phyloP scores from a whole-genome alignment of 176 grass and related monocot species.

The Raddia guianensis region DNA sequence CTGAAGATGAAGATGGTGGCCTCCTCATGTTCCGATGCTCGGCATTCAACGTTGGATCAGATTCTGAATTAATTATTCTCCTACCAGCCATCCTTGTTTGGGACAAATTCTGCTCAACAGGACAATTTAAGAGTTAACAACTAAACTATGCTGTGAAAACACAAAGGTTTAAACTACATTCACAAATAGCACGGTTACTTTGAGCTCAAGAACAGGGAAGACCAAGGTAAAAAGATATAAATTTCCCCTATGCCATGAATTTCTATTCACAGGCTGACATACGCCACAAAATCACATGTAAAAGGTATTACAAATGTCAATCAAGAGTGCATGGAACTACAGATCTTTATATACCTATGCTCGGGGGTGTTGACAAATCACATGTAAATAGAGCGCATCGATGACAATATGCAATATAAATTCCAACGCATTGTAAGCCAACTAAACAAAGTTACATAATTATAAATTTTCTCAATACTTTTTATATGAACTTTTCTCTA shows the following conservation, averaged over 20 bases:
- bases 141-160: background rate
- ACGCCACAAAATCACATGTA: no score
- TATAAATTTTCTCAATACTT: background rate
- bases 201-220: conserved; percentile 4
- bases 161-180: conserved; percentile 12
- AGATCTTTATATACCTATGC: background rate
- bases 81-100: conserved; percentile 80
- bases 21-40: conserved; percentile 73
- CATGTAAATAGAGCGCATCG: background rate
- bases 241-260: background rate
- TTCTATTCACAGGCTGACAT: background rate
- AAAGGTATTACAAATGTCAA: background rate
- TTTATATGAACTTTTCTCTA: background rate
- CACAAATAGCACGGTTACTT: background rate
- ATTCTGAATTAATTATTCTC: conserved; percentile 69
- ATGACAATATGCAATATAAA: background rate
- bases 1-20: conserved; percentile 72
- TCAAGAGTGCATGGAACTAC: background rate
- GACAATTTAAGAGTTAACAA: conserved; percentile 28
- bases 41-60: conserved; percentile 51
- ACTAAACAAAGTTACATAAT: background rate
- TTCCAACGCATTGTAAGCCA: background rate
- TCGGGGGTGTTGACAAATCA: background rate
- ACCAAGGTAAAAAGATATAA: background rate
- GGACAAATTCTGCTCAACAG: conserved; percentile 70